A percentile compares a stretch with the other conserved stretches of the same genome.
phyloP scores from a whole-genome alignment of 225 moss, liverwort and hornwort species.

The Physcomitrellopsis africana region DNA sequence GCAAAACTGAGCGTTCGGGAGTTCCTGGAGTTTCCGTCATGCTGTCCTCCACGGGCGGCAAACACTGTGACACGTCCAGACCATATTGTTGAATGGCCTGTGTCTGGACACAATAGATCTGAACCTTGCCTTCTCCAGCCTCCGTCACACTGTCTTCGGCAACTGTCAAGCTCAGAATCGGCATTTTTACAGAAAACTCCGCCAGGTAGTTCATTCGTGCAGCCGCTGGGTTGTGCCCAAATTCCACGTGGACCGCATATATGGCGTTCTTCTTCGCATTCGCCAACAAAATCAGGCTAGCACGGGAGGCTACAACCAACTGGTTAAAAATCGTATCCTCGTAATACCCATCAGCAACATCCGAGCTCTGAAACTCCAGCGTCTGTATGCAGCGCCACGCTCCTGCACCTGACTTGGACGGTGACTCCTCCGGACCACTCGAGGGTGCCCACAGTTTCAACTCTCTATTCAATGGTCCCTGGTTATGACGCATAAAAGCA shows the following conservation, averaged over 20 bases:
- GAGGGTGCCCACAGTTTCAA: slow-evolving; percentile 87
- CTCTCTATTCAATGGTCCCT: slow-evolving; percentile 93
- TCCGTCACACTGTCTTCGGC: slow-evolving; percentile 84
- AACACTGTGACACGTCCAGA: slow-evolving; percentile 84
- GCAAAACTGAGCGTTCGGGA: slow-evolving; percentile 37
- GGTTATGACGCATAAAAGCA: slow-evolving; percentile 13
- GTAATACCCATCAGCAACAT: slow-evolving; percentile 51
- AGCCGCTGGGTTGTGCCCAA: slow-evolving; percentile 71
- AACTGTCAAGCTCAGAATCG: slow-evolving; percentile 95
- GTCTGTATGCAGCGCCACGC: slow-evolving; percentile 84
- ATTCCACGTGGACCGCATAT: slow-evolving; percentile 90
- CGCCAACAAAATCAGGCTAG: slow-evolving; percentile 83
- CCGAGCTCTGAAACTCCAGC: slow-evolving; percentile 79
- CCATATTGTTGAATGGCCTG: slow-evolving; percentile 99
- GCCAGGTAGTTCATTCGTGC: slow-evolving; percentile 91
- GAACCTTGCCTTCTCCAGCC: slow-evolving; percentile 84
- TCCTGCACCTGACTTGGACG: slow-evolving; percentile 64
- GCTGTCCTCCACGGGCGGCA: slow-evolving; percentile 62
- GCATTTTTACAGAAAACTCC: slow-evolving; percentile 94
- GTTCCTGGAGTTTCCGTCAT: slow-evolving; percentile 48
- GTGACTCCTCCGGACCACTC: slow-evolving; percentile 51
- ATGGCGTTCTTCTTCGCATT: slow-evolving; percentile 94
- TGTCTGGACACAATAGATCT: slow-evolving; percentile 96
- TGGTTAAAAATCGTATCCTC: slow-evolving; percentile 88
- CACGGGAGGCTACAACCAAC: slow-evolving; percentile 75